A percentile compares a stretch with the other conserved stretches of the same genome.
phyloP scores from a whole-genome alignment of 2,329 filamentous ascomycete genomes.

The Fusarium tuaranense region DNA sequence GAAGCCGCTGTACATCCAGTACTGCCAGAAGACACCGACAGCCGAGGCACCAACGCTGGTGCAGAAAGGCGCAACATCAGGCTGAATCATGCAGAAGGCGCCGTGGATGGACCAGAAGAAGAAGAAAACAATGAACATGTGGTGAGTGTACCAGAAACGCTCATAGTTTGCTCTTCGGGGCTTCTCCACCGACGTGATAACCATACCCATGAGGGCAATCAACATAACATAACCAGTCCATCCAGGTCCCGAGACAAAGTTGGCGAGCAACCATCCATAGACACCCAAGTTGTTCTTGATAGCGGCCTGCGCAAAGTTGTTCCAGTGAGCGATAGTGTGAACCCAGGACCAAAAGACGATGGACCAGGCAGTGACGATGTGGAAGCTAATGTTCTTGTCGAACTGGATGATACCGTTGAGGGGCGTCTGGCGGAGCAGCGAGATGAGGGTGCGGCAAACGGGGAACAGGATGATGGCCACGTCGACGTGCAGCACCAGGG shows the following conservation, averaged over 20 bases:
- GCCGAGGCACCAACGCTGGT: conserved; percentile 72
- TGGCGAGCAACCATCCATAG: conserved; percentile 81
- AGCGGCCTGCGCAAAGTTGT: conserved; percentile 84
- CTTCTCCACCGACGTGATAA: conserved; percentile 81
- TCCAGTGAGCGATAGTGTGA: conserved; percentile 88
- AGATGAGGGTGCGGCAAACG: conserved; percentile 87
- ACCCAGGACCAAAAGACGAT: conserved; percentile 91
- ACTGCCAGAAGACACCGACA: conserved; percentile 88
- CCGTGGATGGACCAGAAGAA: conserved; percentile 92
- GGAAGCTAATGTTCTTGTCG: conserved; percentile 90
- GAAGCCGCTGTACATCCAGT: conserved; percentile 88
- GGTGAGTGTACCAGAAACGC: conserved; percentile 91
- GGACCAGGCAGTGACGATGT: conserved; percentile 87
- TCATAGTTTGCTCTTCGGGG: conserved; percentile 85
- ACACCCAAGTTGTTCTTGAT: conserved; percentile 81
- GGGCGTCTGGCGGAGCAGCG: conserved; percentile 81
- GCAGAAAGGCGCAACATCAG: conserved; percentile 84
- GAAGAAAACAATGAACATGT: conserved; percentile 90
- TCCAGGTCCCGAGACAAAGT: conserved; percentile 82
- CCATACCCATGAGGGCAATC: conserved; percentile 81
- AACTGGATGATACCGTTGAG: conserved; percentile 90
- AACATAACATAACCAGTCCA: conserved; percentile 92
- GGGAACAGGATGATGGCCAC: conserved; percentile 83
- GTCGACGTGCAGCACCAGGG: conserved; percentile 84
- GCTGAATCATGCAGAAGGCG: conserved; percentile 91